phyloP scores from a whole-genome alignment of 2,329 filamentous ascomycete species.

The Ascochyta lentis region DNA sequence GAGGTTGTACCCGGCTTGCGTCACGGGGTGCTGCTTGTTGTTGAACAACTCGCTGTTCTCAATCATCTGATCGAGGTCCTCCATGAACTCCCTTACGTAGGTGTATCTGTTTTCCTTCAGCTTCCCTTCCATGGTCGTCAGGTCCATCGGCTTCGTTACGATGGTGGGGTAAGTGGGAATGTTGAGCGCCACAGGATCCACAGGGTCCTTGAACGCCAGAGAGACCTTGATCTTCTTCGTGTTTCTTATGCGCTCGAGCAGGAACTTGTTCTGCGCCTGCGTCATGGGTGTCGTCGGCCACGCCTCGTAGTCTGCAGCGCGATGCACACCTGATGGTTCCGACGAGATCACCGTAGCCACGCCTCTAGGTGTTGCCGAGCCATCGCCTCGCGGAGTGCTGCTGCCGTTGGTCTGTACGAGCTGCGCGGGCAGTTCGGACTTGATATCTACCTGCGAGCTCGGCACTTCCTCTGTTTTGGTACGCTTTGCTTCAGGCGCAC shows the following conservation, averaged over 20 bases:
- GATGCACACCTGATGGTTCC: conserved; percentile 39
- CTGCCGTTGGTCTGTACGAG: conserved; percentile 29
- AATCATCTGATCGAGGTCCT: conserved; percentile 78
- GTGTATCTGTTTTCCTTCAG: conserved; percentile 74
- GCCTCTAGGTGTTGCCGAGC: conserved; percentile 26
- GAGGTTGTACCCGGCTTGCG: conserved; percentile 69
- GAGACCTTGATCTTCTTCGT: conserved; percentile 89
- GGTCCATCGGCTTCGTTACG: conserved; percentile 82
- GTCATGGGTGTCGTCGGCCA: conserved; percentile 54
- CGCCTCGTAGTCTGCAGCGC: conserved; percentile 41
- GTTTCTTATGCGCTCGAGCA: conserved; percentile 71
- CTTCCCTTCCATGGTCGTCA: conserved; percentile 80
- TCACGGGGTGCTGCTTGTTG: conserved; percentile 76
- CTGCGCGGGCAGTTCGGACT: conserved; percentile 49
- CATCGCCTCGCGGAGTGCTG: conserved; percentile 31
- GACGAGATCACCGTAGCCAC: conserved; percentile 39
- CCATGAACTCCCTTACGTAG: conserved; percentile 73
- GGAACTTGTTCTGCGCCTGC: conserved; percentile 64
- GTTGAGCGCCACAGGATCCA: conserved; percentile 74
- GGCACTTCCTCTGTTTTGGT: conserved; percentile 69
- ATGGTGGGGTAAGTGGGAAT: conserved; percentile 77
- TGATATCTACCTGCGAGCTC: conserved; percentile 49
- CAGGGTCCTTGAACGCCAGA: conserved; percentile 75
- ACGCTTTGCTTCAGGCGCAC: conserved; percentile 74
- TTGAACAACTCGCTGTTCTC: conserved; percentile 85